A percentile compares a stretch with the other conserved stretches of the same genome.
These are phyloP conservation scores for Corymbia citriodora DNA, from an alignment of 441 rosid species.

Conservation along the genomic window DNA sequence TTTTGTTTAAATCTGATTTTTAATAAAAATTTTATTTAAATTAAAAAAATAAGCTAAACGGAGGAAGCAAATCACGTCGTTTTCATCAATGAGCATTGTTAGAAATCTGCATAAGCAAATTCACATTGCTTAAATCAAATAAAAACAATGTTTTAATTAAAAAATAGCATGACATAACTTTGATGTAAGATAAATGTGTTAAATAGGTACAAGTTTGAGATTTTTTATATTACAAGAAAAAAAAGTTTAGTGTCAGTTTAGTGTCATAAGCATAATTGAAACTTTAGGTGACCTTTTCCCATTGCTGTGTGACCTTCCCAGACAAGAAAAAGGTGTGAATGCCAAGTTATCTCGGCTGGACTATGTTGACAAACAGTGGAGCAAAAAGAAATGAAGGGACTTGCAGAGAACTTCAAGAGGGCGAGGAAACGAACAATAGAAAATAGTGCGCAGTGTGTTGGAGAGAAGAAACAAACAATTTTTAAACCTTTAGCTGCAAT, in stretches of 20 bases:
- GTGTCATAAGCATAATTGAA: too few relatives aligned
- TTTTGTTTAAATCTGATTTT: too few relatives aligned
- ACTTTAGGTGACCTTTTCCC: neutral
- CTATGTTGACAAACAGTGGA: neutral
- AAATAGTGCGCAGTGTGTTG: neutral
- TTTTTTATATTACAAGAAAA: too few relatives aligned
- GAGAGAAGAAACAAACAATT: neutral
- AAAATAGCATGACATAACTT: rapidly evolving
- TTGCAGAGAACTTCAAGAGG: neutral
- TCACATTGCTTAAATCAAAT: too few relatives aligned
- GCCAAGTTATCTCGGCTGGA: neutral
- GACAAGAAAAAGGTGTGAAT: neutral
- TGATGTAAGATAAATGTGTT: too few relatives aligned
- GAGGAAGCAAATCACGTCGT: too few relatives aligned
- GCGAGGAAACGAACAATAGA: neutral
- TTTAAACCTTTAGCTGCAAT: neutral
- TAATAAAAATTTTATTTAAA: too few relatives aligned
- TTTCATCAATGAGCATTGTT: too few relatives aligned
- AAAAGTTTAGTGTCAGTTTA: too few relatives aligned
- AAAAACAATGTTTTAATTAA: neutral
- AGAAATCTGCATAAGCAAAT: too few relatives aligned
- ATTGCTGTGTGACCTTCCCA: neutral
- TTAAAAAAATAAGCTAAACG: neutral
- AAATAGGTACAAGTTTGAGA: too few relatives aligned
- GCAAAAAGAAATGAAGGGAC: neutral